Percentiles rank a stretch among this genome's conserved stretches.
Evolutionary conservation across 768 basidiomycete genomes (phyloP).

Genomic region (Boletus coccyginus): DNA sequence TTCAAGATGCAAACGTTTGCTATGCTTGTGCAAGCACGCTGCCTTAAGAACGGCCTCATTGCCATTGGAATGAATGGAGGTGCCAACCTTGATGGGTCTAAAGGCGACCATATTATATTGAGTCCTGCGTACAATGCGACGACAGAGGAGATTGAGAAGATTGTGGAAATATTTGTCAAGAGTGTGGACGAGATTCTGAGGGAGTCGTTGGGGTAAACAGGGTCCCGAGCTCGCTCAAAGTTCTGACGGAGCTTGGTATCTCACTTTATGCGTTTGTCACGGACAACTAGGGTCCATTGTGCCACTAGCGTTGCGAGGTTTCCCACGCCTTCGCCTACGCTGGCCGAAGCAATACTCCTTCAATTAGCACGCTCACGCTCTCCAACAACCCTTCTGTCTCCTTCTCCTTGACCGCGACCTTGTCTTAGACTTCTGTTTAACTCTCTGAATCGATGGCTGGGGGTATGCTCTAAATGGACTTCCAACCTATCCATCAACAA

Average conservation of each 20-base stretch:
- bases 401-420: slow-evolving; percentile 26
- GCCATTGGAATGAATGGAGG: slow-evolving; percentile 76
- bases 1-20: slow-evolving; percentile 59
- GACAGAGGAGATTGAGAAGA: slow-evolving; percentile 61
- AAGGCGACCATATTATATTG: slow-evolving; percentile 71
- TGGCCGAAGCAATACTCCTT: slow-evolving; percentile 24
- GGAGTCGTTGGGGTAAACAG: slow-evolving; percentile 27
- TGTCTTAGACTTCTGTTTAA: slow-evolving; percentile 20
- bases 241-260: not conserved
- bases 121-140: slow-evolving; percentile 82
- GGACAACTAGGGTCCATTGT: not conserved
- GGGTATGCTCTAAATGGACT: slow-evolving; percentile 90
- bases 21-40: slow-evolving; percentile 66
- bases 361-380: slow-evolving; percentile 21
- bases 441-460: slow-evolving; percentile 73
- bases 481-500: slow-evolving; percentile 68
- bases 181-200: slow-evolving; percentile 64
- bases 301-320: slow-evolving; percentile 15
- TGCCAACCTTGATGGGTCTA: slow-evolving; percentile 62
- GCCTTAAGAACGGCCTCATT: slow-evolving; percentile 63
- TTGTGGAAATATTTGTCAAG: slow-evolving; percentile 62
- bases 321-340: slow-evolving; percentile 31
- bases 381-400: slow-evolving; percentile 15
- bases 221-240: not conserved
- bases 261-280: not conserved